phyloP scores from a whole-genome alignment of 208 protist species.

The Crithidia expoeki region DNA sequence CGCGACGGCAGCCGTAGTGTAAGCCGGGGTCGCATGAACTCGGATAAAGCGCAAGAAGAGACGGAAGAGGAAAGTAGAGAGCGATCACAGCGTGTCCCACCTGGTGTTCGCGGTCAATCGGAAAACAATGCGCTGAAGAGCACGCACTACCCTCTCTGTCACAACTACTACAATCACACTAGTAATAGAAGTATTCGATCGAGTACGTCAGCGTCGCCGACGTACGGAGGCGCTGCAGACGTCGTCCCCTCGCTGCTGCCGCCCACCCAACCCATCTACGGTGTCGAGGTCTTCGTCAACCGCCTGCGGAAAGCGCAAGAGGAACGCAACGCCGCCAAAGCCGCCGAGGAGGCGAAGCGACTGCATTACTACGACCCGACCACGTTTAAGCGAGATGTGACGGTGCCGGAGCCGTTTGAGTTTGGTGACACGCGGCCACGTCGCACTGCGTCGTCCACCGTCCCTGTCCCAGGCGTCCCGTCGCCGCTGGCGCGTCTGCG shows the following conservation, averaged over 20 bases:
- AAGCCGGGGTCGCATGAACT: neutral
- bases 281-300: constrained; percentile 48
- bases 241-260: constrained; percentile 29
- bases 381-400: constrained; percentile 43
- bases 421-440: constrained; percentile 23
- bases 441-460: neutral
- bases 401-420: constrained; percentile 53
- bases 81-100: neutral
- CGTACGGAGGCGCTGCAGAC: neutral
- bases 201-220: neutral
- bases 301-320: constrained; percentile 46
- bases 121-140: no score
- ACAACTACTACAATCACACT: no score
- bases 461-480: constrained; percentile 6
- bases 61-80: neutral
- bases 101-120: neutral
- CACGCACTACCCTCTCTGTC: no score
- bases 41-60: neutral
- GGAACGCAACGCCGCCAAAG: constrained; percentile 25
- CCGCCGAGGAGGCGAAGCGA: constrained; percentile 45
- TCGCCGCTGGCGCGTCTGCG: constrained; percentile 8
- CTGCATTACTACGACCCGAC: constrained; percentile 38
- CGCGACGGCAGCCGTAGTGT: constrained; percentile 8
- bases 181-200: neutral
- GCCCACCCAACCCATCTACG: constrained; percentile 24